phyloP scores from a whole-genome alignment of 108 stramenopile species.

The Stephanodiscus minutulus region DNA sequence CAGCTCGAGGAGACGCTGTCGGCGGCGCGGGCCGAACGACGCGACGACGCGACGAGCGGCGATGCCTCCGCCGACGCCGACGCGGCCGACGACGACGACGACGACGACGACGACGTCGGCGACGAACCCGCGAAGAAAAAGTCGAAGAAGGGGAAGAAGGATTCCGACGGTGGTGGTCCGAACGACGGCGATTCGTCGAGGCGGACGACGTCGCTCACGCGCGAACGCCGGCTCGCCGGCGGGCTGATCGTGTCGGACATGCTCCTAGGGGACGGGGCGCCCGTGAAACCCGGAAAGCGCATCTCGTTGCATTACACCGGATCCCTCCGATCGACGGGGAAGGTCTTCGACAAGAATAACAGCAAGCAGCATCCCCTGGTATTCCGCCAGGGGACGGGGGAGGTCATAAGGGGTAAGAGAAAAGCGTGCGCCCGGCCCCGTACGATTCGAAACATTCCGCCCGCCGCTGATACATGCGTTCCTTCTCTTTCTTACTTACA shows the following conservation, averaged over 20 bases:
- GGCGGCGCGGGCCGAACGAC: too few relatives aligned
- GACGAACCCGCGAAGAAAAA: neutral
- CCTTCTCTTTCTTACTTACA: neutral
- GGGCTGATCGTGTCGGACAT: conserved; percentile 55
- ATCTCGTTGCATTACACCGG: conserved; percentile 56
- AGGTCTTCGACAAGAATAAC: conserved; percentile 56
- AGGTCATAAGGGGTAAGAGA: conserved; percentile 50
- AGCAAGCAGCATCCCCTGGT: conserved; percentile 48
- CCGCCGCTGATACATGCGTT: too few relatives aligned
- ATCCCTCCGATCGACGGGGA: conserved; percentile 44
- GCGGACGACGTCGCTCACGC: conserved; percentile 45
- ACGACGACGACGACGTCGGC: neutral
- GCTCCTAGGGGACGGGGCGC: conserved; percentile 50
- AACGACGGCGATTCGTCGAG: neutral
- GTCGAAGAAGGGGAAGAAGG: neutral
- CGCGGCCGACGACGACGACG: too few relatives aligned
- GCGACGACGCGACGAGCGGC: neutral
- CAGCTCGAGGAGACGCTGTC: conserved; percentile 47
- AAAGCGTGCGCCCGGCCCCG: too few relatives aligned
- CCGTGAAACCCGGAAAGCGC: conserved; percentile 45
- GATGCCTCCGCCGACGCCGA: too few relatives aligned
- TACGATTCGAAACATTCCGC: too few relatives aligned
- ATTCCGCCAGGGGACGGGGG: conserved; percentile 60
- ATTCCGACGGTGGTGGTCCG: too few relatives aligned
- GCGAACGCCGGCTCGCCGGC: conserved; percentile 46